Conservation (phyloP, 495 filamentous ascomycete species). For the Hyaloscypha hepaticicola region DNA sequence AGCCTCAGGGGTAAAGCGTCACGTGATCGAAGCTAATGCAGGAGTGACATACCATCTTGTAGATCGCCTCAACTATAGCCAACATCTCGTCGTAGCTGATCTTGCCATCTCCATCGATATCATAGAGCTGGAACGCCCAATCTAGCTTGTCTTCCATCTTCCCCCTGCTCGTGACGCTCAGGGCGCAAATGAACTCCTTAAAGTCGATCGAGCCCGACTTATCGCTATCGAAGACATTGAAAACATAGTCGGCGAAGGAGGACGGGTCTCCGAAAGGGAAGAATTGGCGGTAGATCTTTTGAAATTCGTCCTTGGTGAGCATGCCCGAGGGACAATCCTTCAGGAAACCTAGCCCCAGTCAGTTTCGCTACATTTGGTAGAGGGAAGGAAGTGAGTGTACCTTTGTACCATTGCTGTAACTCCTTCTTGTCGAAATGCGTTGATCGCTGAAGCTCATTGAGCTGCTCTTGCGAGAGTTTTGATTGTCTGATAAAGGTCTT, state of each 20-base stretch:
- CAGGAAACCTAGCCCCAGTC: conserved; percentile 71
- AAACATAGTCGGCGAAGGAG: conserved; percentile 97
- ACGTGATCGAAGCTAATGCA: conserved; percentile 2
- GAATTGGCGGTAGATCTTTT: conserved; percentile 99
- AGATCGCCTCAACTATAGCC: conserved; percentile 97
- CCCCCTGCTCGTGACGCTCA: conserved; percentile 93
- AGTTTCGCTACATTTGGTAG: neutral
- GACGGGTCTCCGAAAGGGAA: conserved; percentile 98
- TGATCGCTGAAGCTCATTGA: conserved; percentile 89
- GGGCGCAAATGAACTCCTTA: conserved; percentile 98
- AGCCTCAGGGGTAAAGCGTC: neutral
- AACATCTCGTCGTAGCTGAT: conserved; percentile 99
- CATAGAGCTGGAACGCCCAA: conserved; percentile 99
- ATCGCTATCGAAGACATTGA: conserved; percentile 98
- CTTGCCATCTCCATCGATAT: conserved; percentile 98
- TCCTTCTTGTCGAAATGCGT: conserved; percentile 99
- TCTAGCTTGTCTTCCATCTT: conserved; percentile 99
- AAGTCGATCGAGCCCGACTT: conserved; percentile 98
- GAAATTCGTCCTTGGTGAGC: conserved; percentile 96
- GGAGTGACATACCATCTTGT: conserved; percentile 82
- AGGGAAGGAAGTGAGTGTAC: conserved; percentile 42
- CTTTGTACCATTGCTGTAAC: conserved; percentile 99
- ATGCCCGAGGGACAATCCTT: conserved; percentile 97
- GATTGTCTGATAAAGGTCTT: conserved; percentile 60
- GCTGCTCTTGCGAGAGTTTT: conserved; percentile 92